phyloP scores from a whole-genome alignment of 2,329 filamentous ascomycete genomes.

The Cladosporium austrohemisphaericum region DNA sequence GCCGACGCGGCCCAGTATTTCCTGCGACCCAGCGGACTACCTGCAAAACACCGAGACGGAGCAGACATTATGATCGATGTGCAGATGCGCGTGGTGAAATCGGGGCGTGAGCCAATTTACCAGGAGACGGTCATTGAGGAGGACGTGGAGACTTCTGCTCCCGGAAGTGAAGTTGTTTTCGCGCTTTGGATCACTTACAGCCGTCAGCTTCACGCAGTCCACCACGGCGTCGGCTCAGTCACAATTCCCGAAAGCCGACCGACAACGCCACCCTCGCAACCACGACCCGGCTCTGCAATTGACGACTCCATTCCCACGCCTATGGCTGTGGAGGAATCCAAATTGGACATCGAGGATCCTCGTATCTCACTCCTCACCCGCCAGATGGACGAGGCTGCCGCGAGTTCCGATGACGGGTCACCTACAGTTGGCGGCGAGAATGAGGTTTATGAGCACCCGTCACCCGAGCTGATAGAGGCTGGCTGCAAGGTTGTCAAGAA shows the following conservation, averaged over 20 bases:
- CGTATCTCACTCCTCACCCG: conserved; percentile 48
- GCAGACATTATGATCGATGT: conserved; percentile 90
- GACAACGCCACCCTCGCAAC: conserved; percentile 71
- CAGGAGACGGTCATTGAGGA: conserved; percentile 64
- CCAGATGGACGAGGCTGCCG: conserved; percentile 39
- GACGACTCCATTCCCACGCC: conserved; percentile 28
- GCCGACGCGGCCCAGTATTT: conserved; percentile 74
- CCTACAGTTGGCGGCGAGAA: conserved; percentile 19
- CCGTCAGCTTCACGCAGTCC: conserved; percentile 77
- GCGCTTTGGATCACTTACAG: conserved; percentile 98
- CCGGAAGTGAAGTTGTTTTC: conserved; percentile 76
- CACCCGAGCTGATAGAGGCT: conserved; percentile 32
- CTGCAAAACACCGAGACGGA: conserved; percentile 84
- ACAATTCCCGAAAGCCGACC: conserved; percentile 62
- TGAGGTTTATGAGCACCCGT: conserved; percentile 38
- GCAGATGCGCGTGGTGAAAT: conserved; percentile 94
- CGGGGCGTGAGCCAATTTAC: conserved; percentile 62
- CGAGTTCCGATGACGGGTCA: conserved; percentile 14
- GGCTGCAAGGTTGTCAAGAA: conserved; percentile 48
- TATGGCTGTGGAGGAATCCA: conserved; percentile 31
- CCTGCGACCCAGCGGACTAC: conserved; percentile 76
- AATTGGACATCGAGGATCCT: conserved; percentile 31
- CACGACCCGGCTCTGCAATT: conserved; percentile 34
- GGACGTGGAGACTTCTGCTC: conserved; percentile 50
- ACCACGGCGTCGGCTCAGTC: conserved; percentile 58